Evolutionary conservation across 441 rosid species (phyloP), one percentile per base, ranked within the genome.

Genomic region (Dalechampia spathulata): DNA sequence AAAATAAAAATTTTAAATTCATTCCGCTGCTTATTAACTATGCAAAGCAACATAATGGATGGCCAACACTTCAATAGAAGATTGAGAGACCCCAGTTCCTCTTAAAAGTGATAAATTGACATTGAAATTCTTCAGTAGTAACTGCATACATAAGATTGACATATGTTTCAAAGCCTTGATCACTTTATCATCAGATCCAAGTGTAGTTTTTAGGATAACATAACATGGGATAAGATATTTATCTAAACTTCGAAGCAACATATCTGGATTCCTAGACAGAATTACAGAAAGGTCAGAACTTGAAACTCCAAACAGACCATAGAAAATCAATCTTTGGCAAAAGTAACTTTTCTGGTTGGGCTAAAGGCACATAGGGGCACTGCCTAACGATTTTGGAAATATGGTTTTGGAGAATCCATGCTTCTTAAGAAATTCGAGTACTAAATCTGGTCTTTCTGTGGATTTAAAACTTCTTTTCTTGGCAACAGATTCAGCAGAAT

Each of bases 241-340:
- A 20, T 59, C 45, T 47, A 78, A 30, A 52, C 78, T 75, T 15
- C 65, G 25, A n/a, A 11, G 0, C 41, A 70, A 40, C 38, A 73
- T 2, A 6, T 12, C 7, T 0, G 78, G 74, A 17, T 17, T 37
- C 0, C 19, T 2, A 1, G 50, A 45, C 5, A 64, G 19, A n/a
- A 63, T 30, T 13, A 37, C 50, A 7, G 64, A 61, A 22, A 78
- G 34, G 0, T 57, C 70, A 20, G 58, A 7, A 4, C 55, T 49
- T 15, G 78, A 63, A 22, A 64, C 26, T 10, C 77, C 80, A 36
- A n/a, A 41, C 28, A 1, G 80, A 70, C 54, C 25, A 12, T 4
- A 79, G n/a, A 30, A 76, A 79, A 22, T 68, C 64, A 13, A 76
- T 19, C 54, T 76, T 76, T 52, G 78, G 68, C 53, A 64, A 47